Percentiles rank a stretch among this genome's conserved stretches.
Conservation (phyloP, 495 filamentous ascomycete genomes). For the Hapsidospora chrysogenum region DNA sequence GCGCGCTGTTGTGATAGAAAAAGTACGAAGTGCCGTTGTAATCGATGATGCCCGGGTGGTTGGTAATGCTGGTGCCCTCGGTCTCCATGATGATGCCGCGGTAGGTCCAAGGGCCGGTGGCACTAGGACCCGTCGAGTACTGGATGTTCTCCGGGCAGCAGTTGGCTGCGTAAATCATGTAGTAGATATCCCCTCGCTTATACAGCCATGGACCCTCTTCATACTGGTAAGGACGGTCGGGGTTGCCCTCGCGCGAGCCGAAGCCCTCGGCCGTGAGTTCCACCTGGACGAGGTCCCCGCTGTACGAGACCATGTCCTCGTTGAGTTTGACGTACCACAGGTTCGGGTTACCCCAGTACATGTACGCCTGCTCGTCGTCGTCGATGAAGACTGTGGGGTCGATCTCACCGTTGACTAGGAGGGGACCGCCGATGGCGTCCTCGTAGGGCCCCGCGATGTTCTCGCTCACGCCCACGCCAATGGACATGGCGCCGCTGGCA, state of each 20-base stretch:
- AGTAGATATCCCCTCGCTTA: constrained; percentile 15
- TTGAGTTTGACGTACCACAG: constrained; percentile 16
- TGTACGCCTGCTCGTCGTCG: constrained; percentile 8
- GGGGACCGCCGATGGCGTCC: constrained; percentile 12
- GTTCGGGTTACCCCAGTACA: constrained; percentile 8
- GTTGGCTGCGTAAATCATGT: constrained; percentile 13
- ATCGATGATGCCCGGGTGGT: constrained; percentile 14
- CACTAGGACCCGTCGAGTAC: constrained; percentile 10
- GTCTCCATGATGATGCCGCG: constrained; percentile 13
- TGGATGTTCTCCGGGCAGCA: constrained; percentile 15
- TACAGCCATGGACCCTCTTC: constrained; percentile 18
- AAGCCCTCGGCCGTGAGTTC: constrained; percentile 10
- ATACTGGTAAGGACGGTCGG: too few relatives aligned
- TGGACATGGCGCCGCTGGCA: constrained; percentile 9
- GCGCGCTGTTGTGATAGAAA: constrained; percentile 17
- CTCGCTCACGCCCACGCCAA: constrained; percentile 12
- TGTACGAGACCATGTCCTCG: constrained; percentile 17
- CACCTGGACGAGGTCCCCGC: constrained; percentile 6
- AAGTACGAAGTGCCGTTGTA: constrained; percentile 14
- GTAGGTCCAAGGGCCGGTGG: constrained; percentile 16
- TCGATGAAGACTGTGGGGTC: constrained; percentile 6
- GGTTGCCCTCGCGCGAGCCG: too few relatives aligned
- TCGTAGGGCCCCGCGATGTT: constrained; percentile 14
- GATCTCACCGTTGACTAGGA: constrained; percentile 12
- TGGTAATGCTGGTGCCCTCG: constrained; percentile 11